These are phyloP conservation scores for Thalassiosira mediterranea DNA, from an alignment of 352 stramenopile species.

Conservation along the genomic window DNA sequence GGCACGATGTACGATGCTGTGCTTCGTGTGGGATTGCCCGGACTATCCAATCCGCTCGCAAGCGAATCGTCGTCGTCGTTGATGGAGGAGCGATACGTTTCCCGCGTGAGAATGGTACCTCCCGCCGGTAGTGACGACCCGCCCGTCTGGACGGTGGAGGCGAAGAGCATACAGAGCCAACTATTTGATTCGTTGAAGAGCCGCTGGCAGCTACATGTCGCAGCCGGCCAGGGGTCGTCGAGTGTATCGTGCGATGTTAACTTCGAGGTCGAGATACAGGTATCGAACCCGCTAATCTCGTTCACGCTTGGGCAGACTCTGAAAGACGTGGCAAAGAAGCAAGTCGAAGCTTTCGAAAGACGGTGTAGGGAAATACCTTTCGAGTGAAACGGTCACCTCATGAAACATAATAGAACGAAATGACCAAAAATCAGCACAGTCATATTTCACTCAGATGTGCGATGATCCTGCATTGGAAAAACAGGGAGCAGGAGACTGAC, in stretches of 20 bases:
- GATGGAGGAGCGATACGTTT: slow-evolving; percentile 68
- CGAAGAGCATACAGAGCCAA: slow-evolving; percentile 69
- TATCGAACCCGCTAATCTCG: slow-evolving; percentile 67
- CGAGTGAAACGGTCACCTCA: too few relatives aligned
- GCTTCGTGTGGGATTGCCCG: slow-evolving; percentile 64
- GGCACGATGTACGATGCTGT: slow-evolving; percentile 68
- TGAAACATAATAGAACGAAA: too few relatives aligned
- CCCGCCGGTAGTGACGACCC: slow-evolving; percentile 7
- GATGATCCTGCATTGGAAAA: too few relatives aligned
- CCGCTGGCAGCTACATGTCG: slow-evolving; percentile 59
- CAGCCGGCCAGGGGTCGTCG: not conserved
- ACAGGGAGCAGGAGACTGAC: too few relatives aligned
- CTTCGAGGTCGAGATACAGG: slow-evolving; percentile 74
- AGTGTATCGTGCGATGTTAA: slow-evolving; percentile 47
- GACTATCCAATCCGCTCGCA: slow-evolving; percentile 17
- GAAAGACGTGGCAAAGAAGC: slow-evolving; percentile 62
- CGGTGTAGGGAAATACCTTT: slow-evolving; percentile 60
- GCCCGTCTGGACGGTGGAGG: slow-evolving; percentile 53
- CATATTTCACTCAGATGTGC: too few relatives aligned
- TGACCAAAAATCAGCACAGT: too few relatives aligned
- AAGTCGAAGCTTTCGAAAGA: slow-evolving; percentile 77
- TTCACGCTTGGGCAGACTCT: slow-evolving; percentile 63
- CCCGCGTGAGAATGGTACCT: slow-evolving; percentile 50
- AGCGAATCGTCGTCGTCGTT: slow-evolving; percentile 9
- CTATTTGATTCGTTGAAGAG: slow-evolving; percentile 73